Evolutionary conservation across 441 rosid species (phyloP).

Genomic region (Populus tomentosa): DNA sequence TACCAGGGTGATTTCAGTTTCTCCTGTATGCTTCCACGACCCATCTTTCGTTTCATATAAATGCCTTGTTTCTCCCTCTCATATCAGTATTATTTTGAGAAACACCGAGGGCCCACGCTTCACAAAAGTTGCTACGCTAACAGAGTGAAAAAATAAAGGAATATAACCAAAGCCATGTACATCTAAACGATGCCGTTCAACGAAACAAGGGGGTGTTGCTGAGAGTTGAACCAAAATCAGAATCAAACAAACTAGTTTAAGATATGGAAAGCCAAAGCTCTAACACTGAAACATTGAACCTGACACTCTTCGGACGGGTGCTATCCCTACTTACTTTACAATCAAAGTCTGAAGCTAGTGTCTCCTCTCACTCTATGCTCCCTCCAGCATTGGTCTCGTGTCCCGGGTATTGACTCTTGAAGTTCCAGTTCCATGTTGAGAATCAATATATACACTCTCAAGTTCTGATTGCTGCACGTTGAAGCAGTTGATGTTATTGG

Average conservation of each 20-base stretch:
- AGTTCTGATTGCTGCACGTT: constrained; percentile 42
- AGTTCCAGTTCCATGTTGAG: constrained; percentile 29
- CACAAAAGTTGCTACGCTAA: too few species aligned
- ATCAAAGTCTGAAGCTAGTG: constrained; percentile 9
- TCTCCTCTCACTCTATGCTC: constrained; percentile 15
- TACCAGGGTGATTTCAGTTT: too few species aligned
- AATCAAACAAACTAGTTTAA: neutral
- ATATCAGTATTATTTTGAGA: too few species aligned
- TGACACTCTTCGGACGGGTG: constrained; percentile 14
- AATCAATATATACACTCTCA: constrained; percentile 47
- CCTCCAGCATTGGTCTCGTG: constrained; percentile 39
- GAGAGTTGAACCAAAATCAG: neutral
- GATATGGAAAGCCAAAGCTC: neutral
- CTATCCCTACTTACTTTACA: constrained; percentile 10
- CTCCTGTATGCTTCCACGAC: too few species aligned
- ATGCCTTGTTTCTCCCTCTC: too few species aligned
- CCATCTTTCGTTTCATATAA: too few species aligned
- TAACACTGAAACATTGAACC: neutral
- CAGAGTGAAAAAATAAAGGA: neutral
- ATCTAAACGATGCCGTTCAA: neutral
- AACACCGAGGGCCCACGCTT: too few species aligned
- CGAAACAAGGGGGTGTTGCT: neutral
- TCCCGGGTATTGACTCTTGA: constrained; percentile 29
- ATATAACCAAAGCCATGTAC: neutral
- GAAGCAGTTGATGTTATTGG: constrained; percentile 26